phyloP scores from a whole-genome alignment of 192 early-diverging fungal genomes.

The Linnemannia schmuckeri region DNA sequence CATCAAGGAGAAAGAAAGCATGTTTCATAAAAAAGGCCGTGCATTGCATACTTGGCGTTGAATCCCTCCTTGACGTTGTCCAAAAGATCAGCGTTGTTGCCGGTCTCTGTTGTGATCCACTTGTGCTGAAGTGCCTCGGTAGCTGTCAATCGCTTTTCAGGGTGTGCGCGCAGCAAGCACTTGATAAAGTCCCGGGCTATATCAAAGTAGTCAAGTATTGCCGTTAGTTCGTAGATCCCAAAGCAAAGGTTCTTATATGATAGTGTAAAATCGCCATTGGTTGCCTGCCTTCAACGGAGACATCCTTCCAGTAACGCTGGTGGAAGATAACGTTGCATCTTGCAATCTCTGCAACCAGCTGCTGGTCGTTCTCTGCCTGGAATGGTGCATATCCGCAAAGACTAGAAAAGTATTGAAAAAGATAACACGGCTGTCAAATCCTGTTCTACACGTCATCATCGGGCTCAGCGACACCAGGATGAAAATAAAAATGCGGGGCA shows the following conservation, averaged over 20 bases:
- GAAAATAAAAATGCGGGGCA: neutral
- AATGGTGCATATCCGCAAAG: slow-evolving; percentile 88
- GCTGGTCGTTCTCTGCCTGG: slow-evolving; percentile 70
- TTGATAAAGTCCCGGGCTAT: slow-evolving; percentile 87
- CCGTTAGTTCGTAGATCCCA: too few species aligned
- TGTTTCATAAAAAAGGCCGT: neutral
- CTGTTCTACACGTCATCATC: neutral
- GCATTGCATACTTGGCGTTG: slow-evolving; percentile 62
- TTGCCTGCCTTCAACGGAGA: slow-evolving; percentile 82
- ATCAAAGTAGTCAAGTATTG: too few species aligned
- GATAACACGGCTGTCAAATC: neutral
- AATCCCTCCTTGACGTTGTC: slow-evolving; percentile 85
- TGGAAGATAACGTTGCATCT: slow-evolving; percentile 78
- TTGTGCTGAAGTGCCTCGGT: slow-evolving; percentile 86
- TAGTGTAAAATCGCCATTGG: neutral
- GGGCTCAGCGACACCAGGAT: neutral
- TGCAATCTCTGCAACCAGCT: slow-evolving; percentile 71
- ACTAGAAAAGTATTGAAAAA: slow-evolving; percentile 21
- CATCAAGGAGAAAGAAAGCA: neutral
- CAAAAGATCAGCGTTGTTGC: slow-evolving; percentile 84
- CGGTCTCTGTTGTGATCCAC: slow-evolving; percentile 80
- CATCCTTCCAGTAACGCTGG: slow-evolving; percentile 82
- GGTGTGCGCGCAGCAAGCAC: slow-evolving; percentile 74
- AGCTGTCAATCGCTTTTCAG: slow-evolving; percentile 80
- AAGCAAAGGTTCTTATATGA: too few species aligned